These are phyloP conservation scores for Phellinidium pouzarii DNA, from an alignment of 1,284 basidiomycete genomes.

Conservation along the genomic window DNA sequence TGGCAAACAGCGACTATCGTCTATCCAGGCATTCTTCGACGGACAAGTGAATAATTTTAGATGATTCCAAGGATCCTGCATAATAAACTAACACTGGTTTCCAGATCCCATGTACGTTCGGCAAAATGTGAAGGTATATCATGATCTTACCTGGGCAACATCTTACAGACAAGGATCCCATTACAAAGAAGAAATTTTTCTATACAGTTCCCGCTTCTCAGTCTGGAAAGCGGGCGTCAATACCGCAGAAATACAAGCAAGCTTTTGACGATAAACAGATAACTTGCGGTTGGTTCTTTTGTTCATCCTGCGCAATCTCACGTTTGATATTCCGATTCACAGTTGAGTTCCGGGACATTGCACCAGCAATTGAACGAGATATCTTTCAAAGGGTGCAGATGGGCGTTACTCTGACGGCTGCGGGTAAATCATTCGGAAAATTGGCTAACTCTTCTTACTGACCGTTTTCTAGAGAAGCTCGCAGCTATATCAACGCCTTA, in stretches of 20 bases:
- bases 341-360: conserved; percentile 50
- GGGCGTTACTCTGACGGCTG: conserved; percentile 59
- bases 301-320: neutral
- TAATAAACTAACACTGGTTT: neutral
- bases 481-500: conserved; percentile 62
- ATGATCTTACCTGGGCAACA: neutral
- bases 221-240: neutral
- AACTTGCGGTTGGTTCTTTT: conserved; percentile 13
- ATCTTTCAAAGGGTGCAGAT: conserved; percentile 73
- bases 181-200: conserved; percentile 23
- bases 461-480: conserved; percentile 47
- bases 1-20: conserved; percentile 69
- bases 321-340: neutral
- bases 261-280: conserved; percentile 11
- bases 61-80: conserved; percentile 16
- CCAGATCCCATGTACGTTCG: conserved; percentile 46
- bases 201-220: conserved; percentile 12
- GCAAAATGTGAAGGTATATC: no score
- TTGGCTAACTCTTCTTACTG: neutral
- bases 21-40: conserved; percentile 64
- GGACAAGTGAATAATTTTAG: conserved; percentile 45
- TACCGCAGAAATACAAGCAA: conserved; percentile 15
- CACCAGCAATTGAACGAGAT: conserved; percentile 51
- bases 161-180: conserved; percentile 41
- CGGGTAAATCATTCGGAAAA: conserved; percentile 36